phyloP scores from a whole-genome alignment of 495 filamentous ascomycete genomes.

The Penicillium canescens region DNA sequence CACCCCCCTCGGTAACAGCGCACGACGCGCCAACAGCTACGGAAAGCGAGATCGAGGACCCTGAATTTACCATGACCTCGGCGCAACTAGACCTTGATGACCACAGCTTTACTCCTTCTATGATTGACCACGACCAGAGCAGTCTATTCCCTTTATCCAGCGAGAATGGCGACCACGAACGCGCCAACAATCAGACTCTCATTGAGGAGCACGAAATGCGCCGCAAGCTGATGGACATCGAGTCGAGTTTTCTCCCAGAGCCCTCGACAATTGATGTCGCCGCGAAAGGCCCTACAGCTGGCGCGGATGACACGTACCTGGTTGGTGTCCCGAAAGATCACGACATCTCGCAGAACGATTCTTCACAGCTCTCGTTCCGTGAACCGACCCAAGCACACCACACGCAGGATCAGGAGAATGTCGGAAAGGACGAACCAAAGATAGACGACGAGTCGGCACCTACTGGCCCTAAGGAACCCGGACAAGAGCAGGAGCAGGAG shows the following conservation, averaged over 20 bases:
- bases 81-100: constrained; percentile 15
- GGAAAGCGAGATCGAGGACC: constrained; percentile 12
- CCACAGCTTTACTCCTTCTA: constrained; percentile 34
- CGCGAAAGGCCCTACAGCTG: constrained; percentile 20
- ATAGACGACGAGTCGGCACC: constrained; percentile 12
- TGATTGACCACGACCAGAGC: constrained; percentile 41
- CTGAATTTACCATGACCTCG: constrained; percentile 12
- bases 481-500: constrained; percentile 15
- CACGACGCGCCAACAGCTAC: constrained; percentile 17
- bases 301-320: constrained; percentile 45
- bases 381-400: constrained; percentile 27
- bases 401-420: background rate
- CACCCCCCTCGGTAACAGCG: constrained; percentile 18
- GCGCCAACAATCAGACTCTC: constrained; percentile 46
- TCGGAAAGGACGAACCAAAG: background rate
- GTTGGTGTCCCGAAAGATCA: constrained; percentile 35
- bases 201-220: constrained; percentile 68
- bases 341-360: constrained; percentile 20
- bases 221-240: constrained; percentile 76
- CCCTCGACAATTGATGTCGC: constrained; percentile 48
- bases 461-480: background rate
- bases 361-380: constrained; percentile 30
- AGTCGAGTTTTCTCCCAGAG: constrained; percentile 76
- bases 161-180: constrained; percentile 42
- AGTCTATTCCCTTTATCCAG: constrained; percentile 36